phyloP scores from a whole-genome alignment of 163 green algal genomes.

The Trebouxia gelatinosa region DNA sequence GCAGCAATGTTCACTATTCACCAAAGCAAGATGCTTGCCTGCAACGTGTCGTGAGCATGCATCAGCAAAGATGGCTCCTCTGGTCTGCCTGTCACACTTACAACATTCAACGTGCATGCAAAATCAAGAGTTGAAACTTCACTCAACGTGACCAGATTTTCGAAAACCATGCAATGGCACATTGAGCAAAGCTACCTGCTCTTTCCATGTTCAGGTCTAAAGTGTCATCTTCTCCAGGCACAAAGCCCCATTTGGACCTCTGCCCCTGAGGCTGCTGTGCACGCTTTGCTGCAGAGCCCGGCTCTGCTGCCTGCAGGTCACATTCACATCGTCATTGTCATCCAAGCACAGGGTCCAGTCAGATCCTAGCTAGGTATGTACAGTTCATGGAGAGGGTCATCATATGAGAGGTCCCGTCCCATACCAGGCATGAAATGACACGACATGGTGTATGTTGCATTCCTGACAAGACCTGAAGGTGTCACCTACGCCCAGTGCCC shows the following conservation, averaged over 20 bases:
- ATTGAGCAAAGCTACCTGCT: conserved; percentile 36
- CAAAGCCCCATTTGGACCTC: conserved; percentile 74
- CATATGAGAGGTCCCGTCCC: too few species aligned
- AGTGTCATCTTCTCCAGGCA: conserved; percentile 71
- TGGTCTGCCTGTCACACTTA: too few species aligned
- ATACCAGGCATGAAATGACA: too few species aligned
- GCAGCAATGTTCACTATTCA: too few species aligned
- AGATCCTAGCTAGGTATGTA: too few species aligned
- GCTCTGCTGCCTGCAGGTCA: conserved; percentile 4
- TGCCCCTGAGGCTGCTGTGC: conserved; percentile 30
- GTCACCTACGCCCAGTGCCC: too few species aligned
- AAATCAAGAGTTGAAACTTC: not conserved
- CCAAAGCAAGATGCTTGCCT: not conserved
- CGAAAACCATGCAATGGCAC: not conserved
- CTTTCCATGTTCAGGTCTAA: conserved; percentile 63
- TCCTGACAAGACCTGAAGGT: too few species aligned
- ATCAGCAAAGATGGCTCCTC: not conserved
- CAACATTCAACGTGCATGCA: not conserved
- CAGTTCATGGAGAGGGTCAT: too few species aligned
- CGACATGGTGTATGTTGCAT: too few species aligned
- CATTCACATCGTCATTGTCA: not conserved
- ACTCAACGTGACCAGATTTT: not conserved
- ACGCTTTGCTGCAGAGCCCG: conserved; percentile 3
- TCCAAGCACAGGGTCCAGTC: not conserved
- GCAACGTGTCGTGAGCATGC: not conserved